Base-by-base conservation (phyloP, 2,329 filamentous ascomycete species). In the Colletotrichum euphorbiae region DNA sequence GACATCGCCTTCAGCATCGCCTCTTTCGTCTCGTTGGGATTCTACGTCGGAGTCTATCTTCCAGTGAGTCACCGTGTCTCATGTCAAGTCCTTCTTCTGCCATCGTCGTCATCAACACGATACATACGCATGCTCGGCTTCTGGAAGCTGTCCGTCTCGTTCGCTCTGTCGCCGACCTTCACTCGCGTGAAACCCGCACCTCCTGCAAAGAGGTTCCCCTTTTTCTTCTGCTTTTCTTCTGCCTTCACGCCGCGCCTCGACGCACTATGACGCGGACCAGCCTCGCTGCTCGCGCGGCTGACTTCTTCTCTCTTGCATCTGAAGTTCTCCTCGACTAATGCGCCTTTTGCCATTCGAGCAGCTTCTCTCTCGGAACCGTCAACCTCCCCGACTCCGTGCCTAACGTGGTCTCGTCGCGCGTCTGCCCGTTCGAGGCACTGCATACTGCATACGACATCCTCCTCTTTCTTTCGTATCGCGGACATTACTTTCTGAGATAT, bases 161-260 rank as follows among this genome's bases (percentile, higher is more conserved):
- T 46, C 42, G 46, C 75, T 13, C 64, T 58, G 8, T 51, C 33
- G 54, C 54, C 54, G 58, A 61, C 36, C 58, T 60, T 58, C 24
- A 33, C 75, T 33, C 75, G 74, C 70, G 76, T 75, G 12, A 77
- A 79, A 52, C 55, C 56, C 64, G 80, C 71, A 19, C 77, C 77
- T 75, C 77, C 78, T n/a, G 77, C 55, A 31, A 76, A 73, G 15
- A 4, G 4, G 42, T 8, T 19, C 52, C 52, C 36, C 52, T 43
- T 43, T 31, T 31, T 8, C 38, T 42, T 24, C n/a, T n/a, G n/a
- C n/a, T 43, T 31, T 31, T 8, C 38, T 42, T 58, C 21, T 58
- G 43, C 40, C 19, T 24, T 11, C 17, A 2, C 38, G 15, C 21
- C 19, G 13, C 11, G n/a, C 21, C 36, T 52, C 45, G n/a, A 52